These are phyloP conservation scores for Lepiota venenata DNA, from an alignment of 768 basidiomycete genomes.

Conservation along the genomic window DNA sequence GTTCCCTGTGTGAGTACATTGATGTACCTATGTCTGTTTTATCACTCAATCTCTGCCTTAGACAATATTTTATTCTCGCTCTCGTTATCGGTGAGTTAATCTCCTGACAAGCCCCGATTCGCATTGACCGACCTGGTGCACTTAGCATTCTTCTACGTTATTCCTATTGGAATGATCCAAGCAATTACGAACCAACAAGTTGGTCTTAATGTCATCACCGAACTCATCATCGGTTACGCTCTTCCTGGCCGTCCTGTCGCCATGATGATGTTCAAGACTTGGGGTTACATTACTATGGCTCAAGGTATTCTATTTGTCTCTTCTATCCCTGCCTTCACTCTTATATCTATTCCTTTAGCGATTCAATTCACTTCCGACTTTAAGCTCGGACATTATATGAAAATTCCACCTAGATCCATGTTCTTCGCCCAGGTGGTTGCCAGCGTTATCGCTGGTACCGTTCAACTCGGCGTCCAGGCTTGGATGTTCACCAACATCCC, in stretches of 20 bases:
- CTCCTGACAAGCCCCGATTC: not conserved
- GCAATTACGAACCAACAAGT: constrained; percentile 83
- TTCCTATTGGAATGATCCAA: constrained; percentile 65
- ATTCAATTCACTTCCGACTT: constrained; percentile 70
- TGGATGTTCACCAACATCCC: constrained; percentile 76
- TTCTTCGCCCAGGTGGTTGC: constrained; percentile 70
- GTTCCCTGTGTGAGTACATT: constrained; percentile 62
- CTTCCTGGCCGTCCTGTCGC: constrained; percentile 77
- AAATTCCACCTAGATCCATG: constrained; percentile 68
- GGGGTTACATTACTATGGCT: constrained; percentile 69
- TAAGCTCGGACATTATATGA: constrained; percentile 80
- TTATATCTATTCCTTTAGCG: constrained; percentile 31
- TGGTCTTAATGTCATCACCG: constrained; percentile 72
- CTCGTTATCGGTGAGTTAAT: constrained; percentile 48
- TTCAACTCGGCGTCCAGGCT: constrained; percentile 70
- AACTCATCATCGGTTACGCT: constrained; percentile 77
- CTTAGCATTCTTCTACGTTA: constrained; percentile 57
- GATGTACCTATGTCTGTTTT: constrained; percentile 11
- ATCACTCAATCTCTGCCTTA: constrained; percentile 7
- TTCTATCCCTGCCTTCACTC: not conserved
- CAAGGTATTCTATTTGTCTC: constrained; percentile 33
- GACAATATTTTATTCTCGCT: constrained; percentile 61
- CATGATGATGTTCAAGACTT: constrained; percentile 87
- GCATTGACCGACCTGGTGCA: not conserved
- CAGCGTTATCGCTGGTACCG: constrained; percentile 64